Percentiles rank a stretch among this genome's conserved stretches.
phyloP scores from a whole-genome alignment of 129 eudicot species.

The Arctium minus region DNA sequence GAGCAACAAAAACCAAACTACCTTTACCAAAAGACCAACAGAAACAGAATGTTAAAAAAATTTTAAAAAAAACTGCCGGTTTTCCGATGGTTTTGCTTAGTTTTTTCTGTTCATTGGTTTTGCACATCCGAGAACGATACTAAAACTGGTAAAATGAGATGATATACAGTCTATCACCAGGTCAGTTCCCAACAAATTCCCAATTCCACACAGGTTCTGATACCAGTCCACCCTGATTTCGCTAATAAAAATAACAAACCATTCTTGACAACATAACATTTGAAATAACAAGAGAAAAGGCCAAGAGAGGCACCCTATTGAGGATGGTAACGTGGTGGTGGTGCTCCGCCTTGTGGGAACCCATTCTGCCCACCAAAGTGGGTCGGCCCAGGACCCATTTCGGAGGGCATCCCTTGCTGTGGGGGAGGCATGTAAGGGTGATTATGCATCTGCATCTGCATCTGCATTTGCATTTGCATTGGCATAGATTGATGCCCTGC shows the following conservation, averaged over 20 bases:
- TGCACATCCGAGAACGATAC: not conserved
- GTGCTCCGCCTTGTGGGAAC: conserved; percentile 40
- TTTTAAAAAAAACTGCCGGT: not conserved
- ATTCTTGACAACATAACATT: conserved; percentile 1
- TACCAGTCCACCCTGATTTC: not conserved
- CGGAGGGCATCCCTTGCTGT: conserved; percentile 33
- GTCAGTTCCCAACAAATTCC: not conserved
- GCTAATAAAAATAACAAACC: conserved; percentile 14
- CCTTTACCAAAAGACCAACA: not conserved
- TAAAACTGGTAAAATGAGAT: not conserved
- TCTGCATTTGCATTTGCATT: conserved; percentile 13
- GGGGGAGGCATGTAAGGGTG: conserved; percentile 60
- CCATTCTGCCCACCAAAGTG: conserved; percentile 47
- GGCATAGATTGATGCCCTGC: conserved; percentile 42
- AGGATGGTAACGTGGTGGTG: conserved; percentile 62
- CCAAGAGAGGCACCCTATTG: conserved; percentile 31
- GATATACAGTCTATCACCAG: conserved; percentile 1
- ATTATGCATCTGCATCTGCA: conserved; percentile 42
- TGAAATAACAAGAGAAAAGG: not conserved
- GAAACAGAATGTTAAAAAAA: not conserved
- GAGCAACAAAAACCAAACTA: too few species aligned
- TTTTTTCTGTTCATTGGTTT: not conserved
- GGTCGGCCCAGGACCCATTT: conserved; percentile 46
- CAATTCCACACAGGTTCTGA: conserved; percentile 6
- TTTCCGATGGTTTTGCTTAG: not conserved